These are phyloP conservation scores for Naganishia sp. DNA, from an alignment of 1,284 basidiomycete species.

Conservation along the genomic window DNA sequence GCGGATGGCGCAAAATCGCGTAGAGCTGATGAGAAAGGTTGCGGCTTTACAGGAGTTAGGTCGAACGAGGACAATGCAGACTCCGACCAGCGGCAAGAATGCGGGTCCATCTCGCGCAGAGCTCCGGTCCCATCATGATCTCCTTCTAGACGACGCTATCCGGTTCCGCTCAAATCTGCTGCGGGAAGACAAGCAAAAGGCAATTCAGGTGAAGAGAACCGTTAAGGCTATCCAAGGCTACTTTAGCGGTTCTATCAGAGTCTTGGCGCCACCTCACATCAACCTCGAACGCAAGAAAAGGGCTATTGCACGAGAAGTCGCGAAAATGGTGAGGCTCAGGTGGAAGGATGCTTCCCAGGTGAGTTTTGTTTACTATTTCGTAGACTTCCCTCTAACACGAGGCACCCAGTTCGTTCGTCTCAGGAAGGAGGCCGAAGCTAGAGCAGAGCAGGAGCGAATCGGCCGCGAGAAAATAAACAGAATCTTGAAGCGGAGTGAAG, in stretches of 20 bases:
- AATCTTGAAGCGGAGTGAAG: conserved; percentile 85
- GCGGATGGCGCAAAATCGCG: conserved; percentile 20
- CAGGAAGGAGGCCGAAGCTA: conserved; percentile 61
- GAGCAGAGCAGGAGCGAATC: conserved; percentile 66
- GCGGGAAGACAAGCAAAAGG: conserved; percentile 50
- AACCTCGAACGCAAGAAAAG: conserved; percentile 71
- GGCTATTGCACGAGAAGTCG: conserved; percentile 71
- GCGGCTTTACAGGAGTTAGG: not conserved
- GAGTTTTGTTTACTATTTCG: not conserved
- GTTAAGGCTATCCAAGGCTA: conserved; percentile 71
- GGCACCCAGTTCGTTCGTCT: conserved; percentile 64
- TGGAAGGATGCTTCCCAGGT: conserved; percentile 91
- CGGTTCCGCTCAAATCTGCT: conserved; percentile 53
- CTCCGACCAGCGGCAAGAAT: conserved; percentile 39
- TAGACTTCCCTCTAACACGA: not conserved
- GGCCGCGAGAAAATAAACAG: conserved; percentile 85
- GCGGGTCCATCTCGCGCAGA: conserved; percentile 34
- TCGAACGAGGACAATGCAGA: conserved; percentile 9
- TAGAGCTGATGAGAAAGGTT: conserved; percentile 25
- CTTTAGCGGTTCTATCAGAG: conserved; percentile 69
- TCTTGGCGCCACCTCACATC: conserved; percentile 64
- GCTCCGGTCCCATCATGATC: conserved; percentile 49
- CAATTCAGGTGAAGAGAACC: conserved; percentile 58
- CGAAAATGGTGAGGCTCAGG: conserved; percentile 59
- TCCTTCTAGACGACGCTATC: conserved; percentile 52